Base-by-base conservation (phyloP, 441 rosid species). In the Croton laevigatus region DNA sequence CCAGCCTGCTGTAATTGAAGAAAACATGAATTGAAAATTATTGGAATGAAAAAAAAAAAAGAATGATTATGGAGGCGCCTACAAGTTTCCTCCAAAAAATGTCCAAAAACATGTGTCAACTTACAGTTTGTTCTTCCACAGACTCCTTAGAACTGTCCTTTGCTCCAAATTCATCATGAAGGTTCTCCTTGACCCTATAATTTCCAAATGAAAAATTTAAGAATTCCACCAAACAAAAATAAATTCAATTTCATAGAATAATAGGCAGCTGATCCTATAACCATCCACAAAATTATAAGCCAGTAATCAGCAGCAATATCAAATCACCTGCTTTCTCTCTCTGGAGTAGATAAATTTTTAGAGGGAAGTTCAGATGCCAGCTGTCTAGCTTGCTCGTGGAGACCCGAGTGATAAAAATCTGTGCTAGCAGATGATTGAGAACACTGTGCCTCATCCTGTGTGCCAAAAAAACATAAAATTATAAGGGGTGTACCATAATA, bases 361-460 rank as follows among this genome's bases (percentile, higher is more conserved):
- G 77, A 61, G 38, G 80, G 74, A 62, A 78, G 69, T 71, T 86
- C 90, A 75, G 86, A 76, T 61, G 81, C 77, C 69, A 68, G 73
- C 76, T 74, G 80, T 76, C 75, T 73, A 69, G 78, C 75, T 55
- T 76, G 80, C 76, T 89, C 90, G 74, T 70, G 74, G 55, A 80
- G 70, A 60, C 69, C 73, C 9, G 84, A 58, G 60, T 60, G 70
- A 75, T 72, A 72, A 59, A 71, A 69, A 75, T 84, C 91, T 49
- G 75, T 80, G 76, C 62, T 69, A 69, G 73, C 45, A 73, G 73
- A 70, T 53, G 79, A 77, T 58, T 75, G 86, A 60, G 81, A 81
- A 73, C 86, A 68, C 62, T 78, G 78, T 19, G 74, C 79, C 76
- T 81, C 90, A 62, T 85, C 93, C 99, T 88, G 88, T 80, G 77